These are phyloP conservation scores for Phytophthora brassicae DNA, from an alignment of 352 stramenopile genomes.

Conservation along the genomic window DNA sequence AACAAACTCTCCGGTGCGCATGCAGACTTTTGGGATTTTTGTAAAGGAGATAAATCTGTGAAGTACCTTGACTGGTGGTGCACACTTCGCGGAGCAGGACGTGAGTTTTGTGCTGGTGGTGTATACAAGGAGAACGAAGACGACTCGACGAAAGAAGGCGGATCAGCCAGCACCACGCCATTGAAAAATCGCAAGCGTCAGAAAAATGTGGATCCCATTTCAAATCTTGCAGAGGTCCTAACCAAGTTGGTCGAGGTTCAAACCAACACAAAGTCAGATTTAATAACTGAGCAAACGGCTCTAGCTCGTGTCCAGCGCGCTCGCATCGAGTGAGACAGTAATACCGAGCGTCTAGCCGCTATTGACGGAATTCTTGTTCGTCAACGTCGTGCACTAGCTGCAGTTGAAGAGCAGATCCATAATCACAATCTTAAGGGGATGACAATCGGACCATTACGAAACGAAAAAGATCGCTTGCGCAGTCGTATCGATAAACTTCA, in stretches of 20 bases:
- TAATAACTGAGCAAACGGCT: not conserved
- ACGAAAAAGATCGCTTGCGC: not conserved
- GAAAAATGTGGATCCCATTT: not conserved
- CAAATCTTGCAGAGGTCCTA: not conserved
- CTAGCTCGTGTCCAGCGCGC: not conserved
- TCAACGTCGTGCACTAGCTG: not conserved
- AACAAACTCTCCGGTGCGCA: not conserved
- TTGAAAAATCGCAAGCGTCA: not conserved
- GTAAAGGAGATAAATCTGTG: not conserved
- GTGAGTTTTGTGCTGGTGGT: conserved; percentile 9
- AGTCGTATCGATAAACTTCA: not conserved
- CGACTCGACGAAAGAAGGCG: not conserved
- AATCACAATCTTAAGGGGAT: not conserved
- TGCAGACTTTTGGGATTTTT: not conserved
- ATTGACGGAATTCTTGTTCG: conserved; percentile 3
- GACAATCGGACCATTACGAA: not conserved
- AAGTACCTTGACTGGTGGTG: not conserved
- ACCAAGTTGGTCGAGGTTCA: not conserved
- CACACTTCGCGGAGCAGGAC: not conserved
- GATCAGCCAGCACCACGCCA: not conserved
- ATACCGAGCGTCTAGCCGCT: not conserved
- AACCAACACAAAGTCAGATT: not conserved
- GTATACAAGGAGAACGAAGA: not conserved
- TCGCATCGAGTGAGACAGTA: not conserved
- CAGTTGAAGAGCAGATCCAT: not conserved